phyloP scores from a whole-genome alignment of 1,284 basidiomycete species.

The Microbotryum saponariae region DNA sequence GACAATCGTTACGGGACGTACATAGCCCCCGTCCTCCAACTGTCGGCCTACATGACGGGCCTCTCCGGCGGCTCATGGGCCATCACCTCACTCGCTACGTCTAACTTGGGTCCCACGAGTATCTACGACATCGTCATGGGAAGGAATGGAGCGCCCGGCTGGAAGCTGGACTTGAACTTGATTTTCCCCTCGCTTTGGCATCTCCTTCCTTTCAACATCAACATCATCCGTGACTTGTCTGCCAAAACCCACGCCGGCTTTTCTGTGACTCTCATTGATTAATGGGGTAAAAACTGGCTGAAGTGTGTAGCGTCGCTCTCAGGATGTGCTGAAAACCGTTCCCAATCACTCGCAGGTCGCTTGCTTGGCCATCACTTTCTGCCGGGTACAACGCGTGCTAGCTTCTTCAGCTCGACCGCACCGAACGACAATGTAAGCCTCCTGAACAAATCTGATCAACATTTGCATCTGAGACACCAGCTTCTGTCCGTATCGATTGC shows the following conservation, averaged over 20 bases:
- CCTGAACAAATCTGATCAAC: no score
- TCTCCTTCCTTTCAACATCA: slow-evolving; percentile 18
- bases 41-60: slow-evolving; percentile 55
- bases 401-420: no score
- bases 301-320: no score
- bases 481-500: not conserved
- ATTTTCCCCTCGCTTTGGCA: slow-evolving; percentile 12
- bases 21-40: slow-evolving; percentile 58
- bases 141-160: slow-evolving; percentile 5
- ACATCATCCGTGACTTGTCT: slow-evolving; percentile 18
- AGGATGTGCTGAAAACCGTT: no score
- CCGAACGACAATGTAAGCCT: no score
- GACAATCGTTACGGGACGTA: slow-evolving; percentile 53
- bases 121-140: slow-evolving; percentile 32
- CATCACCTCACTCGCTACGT: slow-evolving; percentile 21
- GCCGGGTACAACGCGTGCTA: no score
- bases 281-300: not conserved
- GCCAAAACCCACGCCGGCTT: slow-evolving; percentile 29
- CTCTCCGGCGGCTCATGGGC: slow-evolving; percentile 50
- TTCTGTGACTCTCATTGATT: slow-evolving; percentile 25
- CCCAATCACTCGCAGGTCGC: no score
- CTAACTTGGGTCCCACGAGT: slow-evolving; percentile 17
- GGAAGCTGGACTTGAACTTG: slow-evolving; percentile 21
- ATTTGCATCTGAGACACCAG: no score
- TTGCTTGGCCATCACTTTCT: no score